phyloP scores from a whole-genome alignment of 352 stramenopile genomes.

The Lagenidium giganteum region DNA sequence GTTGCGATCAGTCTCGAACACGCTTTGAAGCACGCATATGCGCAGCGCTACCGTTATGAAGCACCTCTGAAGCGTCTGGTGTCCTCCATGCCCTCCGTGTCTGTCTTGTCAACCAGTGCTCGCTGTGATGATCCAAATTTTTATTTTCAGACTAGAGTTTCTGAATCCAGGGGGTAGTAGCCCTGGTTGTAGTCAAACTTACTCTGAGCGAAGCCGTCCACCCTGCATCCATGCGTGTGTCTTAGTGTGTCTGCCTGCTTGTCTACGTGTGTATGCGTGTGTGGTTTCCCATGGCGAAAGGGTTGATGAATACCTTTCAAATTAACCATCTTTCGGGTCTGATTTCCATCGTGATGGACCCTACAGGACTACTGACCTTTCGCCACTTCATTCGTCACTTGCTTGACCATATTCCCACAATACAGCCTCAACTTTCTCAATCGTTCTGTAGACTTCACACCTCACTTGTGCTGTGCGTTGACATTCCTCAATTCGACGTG shows the following conservation, averaged over 20 bases:
- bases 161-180: slow-evolving; percentile 87
- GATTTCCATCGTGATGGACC: slow-evolving; percentile 86
- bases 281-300: slow-evolving; percentile 19
- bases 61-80: too few relatives aligned
- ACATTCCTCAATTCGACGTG: too few relatives aligned
- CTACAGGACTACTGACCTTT: slow-evolving; percentile 76
- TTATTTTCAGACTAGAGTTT: slow-evolving; percentile 92
- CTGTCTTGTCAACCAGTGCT: slow-evolving; percentile 20
- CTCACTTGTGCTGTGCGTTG: not conserved
- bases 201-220: slow-evolving; percentile 57
- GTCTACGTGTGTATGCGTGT: slow-evolving; percentile 1
- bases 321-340: slow-evolving; percentile 90
- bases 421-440: not conserved
- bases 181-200: slow-evolving; percentile 68
- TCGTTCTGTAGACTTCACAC: too few relatives aligned
- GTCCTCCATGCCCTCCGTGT: too few relatives aligned
- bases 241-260: slow-evolving; percentile 1
- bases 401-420: not conserved
- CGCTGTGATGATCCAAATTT: slow-evolving; percentile 76
- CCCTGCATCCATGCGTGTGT: too few relatives aligned
- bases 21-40: too few relatives aligned
- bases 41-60: too few relatives aligned
- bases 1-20: slow-evolving; percentile 1
- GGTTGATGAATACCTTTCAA: slow-evolving; percentile 78
- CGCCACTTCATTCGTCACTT: slow-evolving; percentile 12